Evolutionary conservation across 306 rosid genomes (phyloP).

Genomic region (Prosopis cineraria): DNA sequence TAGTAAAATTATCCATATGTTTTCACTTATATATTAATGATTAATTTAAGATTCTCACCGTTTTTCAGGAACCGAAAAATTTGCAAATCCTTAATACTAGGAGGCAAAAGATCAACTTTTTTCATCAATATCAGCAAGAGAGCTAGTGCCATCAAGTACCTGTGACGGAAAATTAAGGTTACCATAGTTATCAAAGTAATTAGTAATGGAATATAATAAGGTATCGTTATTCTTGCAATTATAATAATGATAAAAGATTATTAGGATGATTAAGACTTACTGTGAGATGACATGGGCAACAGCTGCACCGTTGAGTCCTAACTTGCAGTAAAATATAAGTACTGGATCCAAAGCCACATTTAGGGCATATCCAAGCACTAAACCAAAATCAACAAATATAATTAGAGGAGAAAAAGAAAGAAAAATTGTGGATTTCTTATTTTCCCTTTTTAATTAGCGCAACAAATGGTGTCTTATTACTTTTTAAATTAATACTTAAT

Average conservation of each 20-base stretch:
- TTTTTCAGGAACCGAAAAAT: slow-evolving; percentile 79
- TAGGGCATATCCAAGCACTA: slow-evolving; percentile 70
- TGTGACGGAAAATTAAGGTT: too few species aligned
- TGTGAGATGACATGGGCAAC: slow-evolving; percentile 91
- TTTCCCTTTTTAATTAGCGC: too few species aligned
- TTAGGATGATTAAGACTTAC: slow-evolving; percentile 56
- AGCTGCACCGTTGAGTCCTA: slow-evolving; percentile 96
- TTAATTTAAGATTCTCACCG: slow-evolving; percentile 54
- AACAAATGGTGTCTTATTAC: too few species aligned
- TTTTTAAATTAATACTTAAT: too few species aligned
- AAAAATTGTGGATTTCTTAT: too few species aligned
- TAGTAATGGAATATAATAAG: neutral
- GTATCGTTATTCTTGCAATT: neutral
- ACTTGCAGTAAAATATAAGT: slow-evolving; percentile 65
- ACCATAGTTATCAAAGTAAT: too few species aligned
- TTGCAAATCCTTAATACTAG: slow-evolving; percentile 75
- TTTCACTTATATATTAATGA: neutral
- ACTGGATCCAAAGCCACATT: slow-evolving; percentile 81
- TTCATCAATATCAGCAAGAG: slow-evolving; percentile 59
- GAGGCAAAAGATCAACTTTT: slow-evolving; percentile 76
- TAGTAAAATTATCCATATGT: neutral
- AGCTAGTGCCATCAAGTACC: slow-evolving; percentile 76
- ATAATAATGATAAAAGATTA: neutral
- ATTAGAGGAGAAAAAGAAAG: neutral
- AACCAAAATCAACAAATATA: slow-evolving; percentile 11